These are phyloP conservation scores for Epichloe amarillans DNA, from an alignment of 2,329 filamentous ascomycete species.

Conservation along the genomic window DNA sequence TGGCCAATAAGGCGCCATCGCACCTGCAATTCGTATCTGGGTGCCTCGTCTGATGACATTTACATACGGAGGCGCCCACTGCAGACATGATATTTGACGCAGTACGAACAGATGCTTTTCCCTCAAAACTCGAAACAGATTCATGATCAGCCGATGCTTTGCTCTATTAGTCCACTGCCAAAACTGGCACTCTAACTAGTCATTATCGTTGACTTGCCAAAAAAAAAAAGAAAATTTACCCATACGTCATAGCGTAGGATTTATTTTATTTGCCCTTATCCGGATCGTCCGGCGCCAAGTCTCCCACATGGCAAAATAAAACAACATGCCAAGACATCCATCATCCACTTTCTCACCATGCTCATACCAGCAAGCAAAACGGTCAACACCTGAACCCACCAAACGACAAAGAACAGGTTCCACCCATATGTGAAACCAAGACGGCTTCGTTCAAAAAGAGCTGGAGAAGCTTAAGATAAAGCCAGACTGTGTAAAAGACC, in stretches of 20 bases:
- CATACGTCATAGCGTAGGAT: not conserved
- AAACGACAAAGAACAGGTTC: not conserved
- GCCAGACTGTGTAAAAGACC: not conserved
- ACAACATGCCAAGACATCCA: not conserved
- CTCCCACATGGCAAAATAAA: not conserved
- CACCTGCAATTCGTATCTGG: constrained; percentile 2
- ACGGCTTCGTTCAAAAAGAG: not conserved
- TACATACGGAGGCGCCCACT: too few relatives aligned
- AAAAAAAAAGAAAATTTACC: not conserved
- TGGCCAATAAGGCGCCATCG: not conserved
- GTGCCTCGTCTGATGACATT: too few relatives aligned
- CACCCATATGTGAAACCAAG: not conserved
- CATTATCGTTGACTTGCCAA: not conserved
- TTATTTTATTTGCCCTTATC: not conserved
- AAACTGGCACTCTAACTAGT: not conserved
- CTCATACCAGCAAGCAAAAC: too few relatives aligned
- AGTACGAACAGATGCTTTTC: too few relatives aligned
- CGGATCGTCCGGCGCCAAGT: not conserved
- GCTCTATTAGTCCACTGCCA: not conserved
- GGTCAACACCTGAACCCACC: too few relatives aligned
- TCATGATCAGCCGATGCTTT: not conserved
- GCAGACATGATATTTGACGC: too few relatives aligned
- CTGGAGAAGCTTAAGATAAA: not conserved
- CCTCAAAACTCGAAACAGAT: not conserved
- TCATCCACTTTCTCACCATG: not conserved